Conservation (phyloP, 2,329 filamentous ascomycete species). For the Aspergillus nomiae region DNA sequence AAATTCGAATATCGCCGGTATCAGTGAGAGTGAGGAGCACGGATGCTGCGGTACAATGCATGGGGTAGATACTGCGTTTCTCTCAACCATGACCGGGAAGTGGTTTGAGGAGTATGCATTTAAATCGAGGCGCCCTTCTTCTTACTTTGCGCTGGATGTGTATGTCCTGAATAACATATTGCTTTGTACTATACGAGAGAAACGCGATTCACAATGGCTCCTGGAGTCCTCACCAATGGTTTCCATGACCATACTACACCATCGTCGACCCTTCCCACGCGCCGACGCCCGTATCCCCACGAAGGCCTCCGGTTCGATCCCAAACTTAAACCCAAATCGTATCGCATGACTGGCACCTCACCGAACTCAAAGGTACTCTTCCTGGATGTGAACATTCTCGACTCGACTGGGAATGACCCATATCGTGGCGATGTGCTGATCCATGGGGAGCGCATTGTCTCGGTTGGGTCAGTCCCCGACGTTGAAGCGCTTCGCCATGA, state of each 20-base stretch:
- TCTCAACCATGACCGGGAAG: not conserved
- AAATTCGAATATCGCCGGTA: not conserved
- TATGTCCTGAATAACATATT: not conserved
- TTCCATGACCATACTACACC: not conserved
- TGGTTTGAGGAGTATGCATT: not conserved
- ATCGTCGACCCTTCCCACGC: not conserved
- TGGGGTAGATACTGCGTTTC: not conserved
- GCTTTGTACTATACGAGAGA: not conserved
- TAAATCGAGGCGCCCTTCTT: not conserved
- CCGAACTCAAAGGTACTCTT: constrained; percentile 32
- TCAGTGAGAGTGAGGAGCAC: not conserved
- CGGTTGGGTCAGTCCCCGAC: constrained; percentile 38
- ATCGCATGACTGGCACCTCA: not conserved
- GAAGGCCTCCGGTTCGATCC: not conserved
- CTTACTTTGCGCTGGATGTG: not conserved
- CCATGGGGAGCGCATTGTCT: constrained; percentile 37
- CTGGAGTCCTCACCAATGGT: not conserved
- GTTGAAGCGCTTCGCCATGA: constrained; percentile 30
- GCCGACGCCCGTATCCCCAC: not conserved
- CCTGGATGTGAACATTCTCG: constrained; percentile 43
- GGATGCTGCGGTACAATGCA: not conserved
- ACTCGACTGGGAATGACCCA: constrained; percentile 40
- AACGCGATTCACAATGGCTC: not conserved
- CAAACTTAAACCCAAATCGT: not conserved
- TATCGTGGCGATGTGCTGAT: constrained; percentile 45